Base-by-base conservation (phyloP, 257 asterid species). In the Nicotiana noctiflora region DNA sequence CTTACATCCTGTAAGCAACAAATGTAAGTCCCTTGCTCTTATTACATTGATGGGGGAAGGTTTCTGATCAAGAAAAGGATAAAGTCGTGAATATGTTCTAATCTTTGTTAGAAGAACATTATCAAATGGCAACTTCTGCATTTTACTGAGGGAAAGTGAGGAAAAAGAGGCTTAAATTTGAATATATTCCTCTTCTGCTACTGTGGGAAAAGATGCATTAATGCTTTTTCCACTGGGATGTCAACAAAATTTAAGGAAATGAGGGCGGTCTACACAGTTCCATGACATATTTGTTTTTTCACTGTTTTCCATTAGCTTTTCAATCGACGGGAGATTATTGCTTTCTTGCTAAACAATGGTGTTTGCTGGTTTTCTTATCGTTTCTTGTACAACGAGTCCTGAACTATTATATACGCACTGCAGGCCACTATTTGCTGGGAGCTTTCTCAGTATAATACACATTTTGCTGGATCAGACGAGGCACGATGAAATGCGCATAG, bases 361-460 rank as follows among this genome's bases (percentile, higher is more conserved):
- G 40, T 46, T 70, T 46, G 60, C 7, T 72, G 60, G 46, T 46
- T 72, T 72, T 23, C 40, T 13, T 46, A 23, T 59, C 23, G 77
- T 44, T 49, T 15, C 64, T 79, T 8, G 2, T 64, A 79, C 55
- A 17, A 27, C 27, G 62, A 25, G 53, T 79, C 82, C 84, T 86
- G 86, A 74, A 77, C 74, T 8, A 34, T 25, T 68, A 75, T 53
- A 32, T 80, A 57, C 64, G 70, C 76, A 60, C 82, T 68, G 76
- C 91, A 91, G 96, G 96, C 91, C 97, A 75, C 81, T 92, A 84
- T 92, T 92, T 84, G 94, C 97, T 70, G 97, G 93, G 80, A 92
- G 97, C 81, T 90, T 92, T 84, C 91, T 92, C 65, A 87, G 86
- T 84, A 86, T 92, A 60, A 82, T 89, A 83, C 88, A 90, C 77